Conservation (phyloP, 176 grass and related monocot genomes). For the Elaeis guineensis region DNA sequence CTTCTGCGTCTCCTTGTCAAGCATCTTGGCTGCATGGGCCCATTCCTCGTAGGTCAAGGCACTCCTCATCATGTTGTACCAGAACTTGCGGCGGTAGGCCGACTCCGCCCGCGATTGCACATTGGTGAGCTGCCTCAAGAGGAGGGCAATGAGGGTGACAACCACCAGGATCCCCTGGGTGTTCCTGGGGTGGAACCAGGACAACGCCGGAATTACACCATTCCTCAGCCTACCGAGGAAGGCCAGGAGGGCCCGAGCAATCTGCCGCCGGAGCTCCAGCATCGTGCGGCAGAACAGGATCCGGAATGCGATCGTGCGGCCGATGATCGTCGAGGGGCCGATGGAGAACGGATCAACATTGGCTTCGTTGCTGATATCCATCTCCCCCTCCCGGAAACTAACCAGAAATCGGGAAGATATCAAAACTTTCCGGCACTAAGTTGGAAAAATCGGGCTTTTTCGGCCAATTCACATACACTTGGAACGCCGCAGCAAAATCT, state of each 20-base stretch:
- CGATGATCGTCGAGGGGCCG: conserved; percentile 9
- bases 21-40: conserved; percentile 83
- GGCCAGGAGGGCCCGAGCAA: conserved; percentile 24
- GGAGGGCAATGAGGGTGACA: conserved; percentile 43
- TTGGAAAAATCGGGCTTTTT: too few relatives aligned
- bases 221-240: conserved; percentile 18
- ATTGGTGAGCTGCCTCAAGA: conserved; percentile 34
- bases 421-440: too few relatives aligned
- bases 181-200: conserved; percentile 69
- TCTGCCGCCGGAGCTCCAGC: conserved; percentile 32
- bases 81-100: conserved; percentile 89
- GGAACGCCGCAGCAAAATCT: too few relatives aligned
- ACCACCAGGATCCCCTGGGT: conserved; percentile 67
- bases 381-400: neutral
- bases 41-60: conserved; percentile 97
- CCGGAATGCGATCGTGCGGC: conserved; percentile 18
- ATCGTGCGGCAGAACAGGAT: conserved; percentile 48
- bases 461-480: too few relatives aligned
- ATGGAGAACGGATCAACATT: conserved; percentile 6
- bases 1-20: conserved; percentile 57
- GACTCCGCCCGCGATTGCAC: conserved; percentile 53
- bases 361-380: conserved; percentile 18
- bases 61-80: conserved; percentile 82
- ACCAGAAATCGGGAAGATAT: too few relatives aligned
- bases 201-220: conserved; percentile 8